Conservation (phyloP, 495 filamentous ascomycete genomes). For the Neurospora discreta region DNA sequence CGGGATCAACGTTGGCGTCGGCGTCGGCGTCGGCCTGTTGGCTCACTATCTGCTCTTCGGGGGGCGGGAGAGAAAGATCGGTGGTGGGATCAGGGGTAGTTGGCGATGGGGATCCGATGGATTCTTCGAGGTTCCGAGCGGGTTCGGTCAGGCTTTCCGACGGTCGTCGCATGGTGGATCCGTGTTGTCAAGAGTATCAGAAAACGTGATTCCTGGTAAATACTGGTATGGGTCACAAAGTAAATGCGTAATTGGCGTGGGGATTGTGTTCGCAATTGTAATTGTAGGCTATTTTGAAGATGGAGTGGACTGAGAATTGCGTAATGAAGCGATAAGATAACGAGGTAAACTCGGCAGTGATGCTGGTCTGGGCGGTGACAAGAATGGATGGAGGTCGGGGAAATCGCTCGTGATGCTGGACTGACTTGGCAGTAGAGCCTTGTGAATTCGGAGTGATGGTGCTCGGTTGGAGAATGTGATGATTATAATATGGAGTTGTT, state of each 20-base stretch:
- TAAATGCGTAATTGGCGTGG: background rate
- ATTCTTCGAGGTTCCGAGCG: conserved; percentile 34
- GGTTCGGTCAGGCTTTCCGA: conserved; percentile 35
- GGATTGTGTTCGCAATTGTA: background rate
- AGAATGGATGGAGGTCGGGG: background rate
- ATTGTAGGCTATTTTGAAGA: background rate
- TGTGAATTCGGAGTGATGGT: background rate
- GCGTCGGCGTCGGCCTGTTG: conserved; percentile 12
- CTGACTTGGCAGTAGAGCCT: background rate
- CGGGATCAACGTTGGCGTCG: conserved; percentile 18
- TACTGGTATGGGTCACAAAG: background rate
- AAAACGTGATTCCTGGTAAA: background rate
- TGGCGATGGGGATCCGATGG: conserved; percentile 25
- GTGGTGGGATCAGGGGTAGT: conserved; percentile 18
- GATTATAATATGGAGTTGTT: background rate
- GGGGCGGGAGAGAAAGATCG: conserved; percentile 23
- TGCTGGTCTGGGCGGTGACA: background rate
- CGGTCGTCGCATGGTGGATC: conserved; percentile 28
- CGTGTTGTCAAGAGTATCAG: background rate
- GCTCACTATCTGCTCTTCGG: conserved; percentile 23
- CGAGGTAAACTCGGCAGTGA: background rate
- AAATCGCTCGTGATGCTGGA: background rate
- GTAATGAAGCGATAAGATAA: background rate
- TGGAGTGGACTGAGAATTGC: background rate
- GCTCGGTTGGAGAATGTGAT: background rate